Evolutionary conservation across 2,329 filamentous ascomycete genomes (phyloP).

Genomic region (Penicillium sp.): DNA sequence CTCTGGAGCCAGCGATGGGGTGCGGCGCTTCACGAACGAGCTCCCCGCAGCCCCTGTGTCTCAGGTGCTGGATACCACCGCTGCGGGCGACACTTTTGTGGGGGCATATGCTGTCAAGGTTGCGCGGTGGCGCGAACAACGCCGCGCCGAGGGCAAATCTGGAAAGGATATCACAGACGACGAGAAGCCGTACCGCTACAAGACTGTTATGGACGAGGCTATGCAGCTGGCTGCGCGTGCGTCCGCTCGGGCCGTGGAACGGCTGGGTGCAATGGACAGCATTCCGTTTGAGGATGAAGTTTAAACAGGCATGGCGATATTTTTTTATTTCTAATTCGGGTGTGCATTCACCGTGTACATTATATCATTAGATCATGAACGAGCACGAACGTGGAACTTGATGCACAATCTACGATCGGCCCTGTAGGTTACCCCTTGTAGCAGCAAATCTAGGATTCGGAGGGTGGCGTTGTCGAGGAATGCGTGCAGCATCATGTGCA

Average conservation of each 20-base stretch:
- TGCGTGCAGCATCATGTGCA: slow-evolving; percentile 1
- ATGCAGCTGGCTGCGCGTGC: slow-evolving; percentile 45
- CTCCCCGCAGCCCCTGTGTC: slow-evolving; percentile 66
- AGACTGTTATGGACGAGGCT: slow-evolving; percentile 47
- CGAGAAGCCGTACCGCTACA: slow-evolving; percentile 39
- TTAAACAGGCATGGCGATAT: slow-evolving; percentile 17
- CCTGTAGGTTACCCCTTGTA: slow-evolving; percentile 1
- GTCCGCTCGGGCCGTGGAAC: slow-evolving; percentile 47
- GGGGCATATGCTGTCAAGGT: slow-evolving; percentile 78
- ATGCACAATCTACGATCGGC: not conserved
- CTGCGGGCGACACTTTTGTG: slow-evolving; percentile 91
- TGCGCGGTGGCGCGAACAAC: slow-evolving; percentile 52
- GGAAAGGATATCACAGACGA: slow-evolving; percentile 42
- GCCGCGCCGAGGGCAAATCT: slow-evolving; percentile 51
- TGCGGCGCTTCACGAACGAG: slow-evolving; percentile 33
- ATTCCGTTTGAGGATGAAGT: slow-evolving; percentile 51
- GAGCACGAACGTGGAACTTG: not conserved
- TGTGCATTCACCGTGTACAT: not conserved
- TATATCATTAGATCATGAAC: slow-evolving; percentile 6
- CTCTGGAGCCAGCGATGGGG: slow-evolving; percentile 37
- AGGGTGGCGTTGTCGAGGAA: not conserved
- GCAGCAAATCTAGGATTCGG: not conserved
- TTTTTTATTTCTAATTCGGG: not conserved
- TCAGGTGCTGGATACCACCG: slow-evolving; percentile 86
- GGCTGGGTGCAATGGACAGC: slow-evolving; percentile 48